These are phyloP conservation scores for Cladosporium sp. DNA, from an alignment of 2,329 filamentous ascomycete species.

Conservation along the genomic window DNA sequence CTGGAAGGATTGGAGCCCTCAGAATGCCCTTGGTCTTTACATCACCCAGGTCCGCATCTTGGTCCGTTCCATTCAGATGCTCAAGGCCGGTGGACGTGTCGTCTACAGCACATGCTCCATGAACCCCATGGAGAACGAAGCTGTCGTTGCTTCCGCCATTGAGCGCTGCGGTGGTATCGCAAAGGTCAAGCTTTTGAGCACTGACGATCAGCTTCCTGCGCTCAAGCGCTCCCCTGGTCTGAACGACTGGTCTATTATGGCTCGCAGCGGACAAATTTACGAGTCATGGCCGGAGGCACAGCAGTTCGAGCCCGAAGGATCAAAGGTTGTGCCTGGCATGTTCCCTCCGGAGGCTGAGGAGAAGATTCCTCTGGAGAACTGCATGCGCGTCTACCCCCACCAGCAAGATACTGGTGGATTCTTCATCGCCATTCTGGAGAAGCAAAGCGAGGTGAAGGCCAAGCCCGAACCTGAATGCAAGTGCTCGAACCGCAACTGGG, in stretches of 20 bases:
- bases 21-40: slow-evolving; percentile 83
- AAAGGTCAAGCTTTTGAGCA: slow-evolving; percentile 84
- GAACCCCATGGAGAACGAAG: slow-evolving; percentile 97
- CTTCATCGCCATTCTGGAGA: slow-evolving; percentile 94
- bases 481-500: slow-evolving; percentile 36
- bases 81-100: slow-evolving; percentile 90
- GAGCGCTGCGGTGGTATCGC: slow-evolving; percentile 80
- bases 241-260: slow-evolving; percentile 85
- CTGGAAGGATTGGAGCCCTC: slow-evolving; percentile 93
- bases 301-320: slow-evolving; percentile 55
- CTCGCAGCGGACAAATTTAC: slow-evolving; percentile 79
- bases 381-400: slow-evolving; percentile 93
- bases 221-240: slow-evolving; percentile 77
- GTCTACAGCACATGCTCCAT: slow-evolving; percentile 99
- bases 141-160: slow-evolving; percentile 84
- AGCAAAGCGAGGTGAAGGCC: slow-evolving; percentile 80
- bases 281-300: slow-evolving; percentile 71
- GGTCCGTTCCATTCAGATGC: slow-evolving; percentile 88
- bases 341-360: slow-evolving; percentile 67
- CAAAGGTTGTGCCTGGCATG: slow-evolving; percentile 77
- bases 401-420: slow-evolving; percentile 95
- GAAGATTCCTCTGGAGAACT: slow-evolving; percentile 77
- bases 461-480: slow-evolving; percentile 66
- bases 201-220: slow-evolving; percentile 71
- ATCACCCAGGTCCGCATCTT: slow-evolving; percentile 85